Base-by-base conservation (phyloP, 73 alveolate genomes). In the Diophrys appendiculata region DNA sequence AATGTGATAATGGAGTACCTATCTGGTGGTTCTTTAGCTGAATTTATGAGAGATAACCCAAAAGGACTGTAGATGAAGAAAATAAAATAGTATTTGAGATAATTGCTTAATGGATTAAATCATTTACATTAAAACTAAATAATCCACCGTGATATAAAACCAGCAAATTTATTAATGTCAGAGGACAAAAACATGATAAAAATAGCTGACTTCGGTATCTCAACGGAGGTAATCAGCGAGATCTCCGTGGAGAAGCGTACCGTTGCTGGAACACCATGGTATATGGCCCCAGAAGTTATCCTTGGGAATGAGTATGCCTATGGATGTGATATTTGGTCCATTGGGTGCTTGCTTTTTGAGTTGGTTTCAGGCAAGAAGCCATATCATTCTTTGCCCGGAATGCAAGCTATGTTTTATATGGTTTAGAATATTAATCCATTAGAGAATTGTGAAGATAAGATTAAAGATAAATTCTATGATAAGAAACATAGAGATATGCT, bases 331-430 rank as follows among this genome's bases (percentile, higher is more conserved):
- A 95, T 98, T 0, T 98, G 99, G 99, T 92, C 98, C n/a, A 87
- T 97, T 3, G 99, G 99, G 27, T 98, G 99, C 68, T 90, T 98
- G 29, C 88, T 97, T 65, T 98, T 94, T 86, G 99, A 98, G 74
- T 73, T 96, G 93, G 96, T 97, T 2, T 67, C 54, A 3, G 75
- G 75, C 24, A 67, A 67, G 75, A 67, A 67, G 54, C 75, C 75
- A 26, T 67, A 67, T 28, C 31, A 67, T 31, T 26, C 23, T 67
- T 29, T 31, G 52, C 26, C 75, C 23, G 75, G 75, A 24, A 67
- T 67, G 75, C 54, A 67, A 31, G 75, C 75, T 3, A 67, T 67
- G 75, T 67, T 67, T 31, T 28, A 23, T 25, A 67, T 67, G 75
- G 75, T 67, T 22, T 28, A 67, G 54, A 23, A 67, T 28, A 67